Evolutionary conservation across 2,329 filamentous ascomycete species (phyloP), one percentile per base, ranked within the genome.

Genomic region (Magnaporthiopsis poae): DNA sequence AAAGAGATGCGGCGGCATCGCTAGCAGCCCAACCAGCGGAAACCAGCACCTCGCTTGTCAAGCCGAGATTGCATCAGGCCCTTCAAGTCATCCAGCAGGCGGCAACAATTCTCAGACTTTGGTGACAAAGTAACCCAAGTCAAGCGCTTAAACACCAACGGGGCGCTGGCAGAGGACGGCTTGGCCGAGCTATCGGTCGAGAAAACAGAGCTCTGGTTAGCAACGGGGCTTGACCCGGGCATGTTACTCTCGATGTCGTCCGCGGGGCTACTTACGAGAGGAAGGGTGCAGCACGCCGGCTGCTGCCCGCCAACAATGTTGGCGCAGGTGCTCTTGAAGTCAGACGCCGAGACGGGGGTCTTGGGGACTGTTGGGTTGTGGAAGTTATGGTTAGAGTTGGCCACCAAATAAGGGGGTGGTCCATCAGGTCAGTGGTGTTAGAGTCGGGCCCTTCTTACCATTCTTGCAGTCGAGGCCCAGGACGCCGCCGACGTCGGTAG

Each of bases 401-500:
- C 31, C 5, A 31, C 31, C 29, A 12, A 39, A 18, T 39, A 4
- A 18, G 31, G 29, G 1, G 8, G 13, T 21, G 33, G 33, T 4
- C 33, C 15, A 5, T 63, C 9, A 27, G n/a, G 29, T 2, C 29
- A 15, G 13, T 18, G 15, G 33, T 13, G 36, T n/a, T 27, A 18
- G 31, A 15, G 27, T 29, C 36, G 27, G 5, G 36, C 2, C 77
- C 83, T 71, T 77, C 83, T 71, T 77, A 86, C 84, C 84, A 67
- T 76, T 73, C 25, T 71, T 75, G 74, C 86, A 89, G 78, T 88
- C 77, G 31, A 87, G 77, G 73, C 84, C 77, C 3, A 81, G 83
- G 67, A 87, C 69, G 67, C 83, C 81, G 56, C 88, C 81, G 46
- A 88, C 80, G 69, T 88, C 83, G 31, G 85, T 86, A 18, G 85